Base-by-base conservation (phyloP, 169 alveolate species). In the Eimeria falciformis region DNA sequence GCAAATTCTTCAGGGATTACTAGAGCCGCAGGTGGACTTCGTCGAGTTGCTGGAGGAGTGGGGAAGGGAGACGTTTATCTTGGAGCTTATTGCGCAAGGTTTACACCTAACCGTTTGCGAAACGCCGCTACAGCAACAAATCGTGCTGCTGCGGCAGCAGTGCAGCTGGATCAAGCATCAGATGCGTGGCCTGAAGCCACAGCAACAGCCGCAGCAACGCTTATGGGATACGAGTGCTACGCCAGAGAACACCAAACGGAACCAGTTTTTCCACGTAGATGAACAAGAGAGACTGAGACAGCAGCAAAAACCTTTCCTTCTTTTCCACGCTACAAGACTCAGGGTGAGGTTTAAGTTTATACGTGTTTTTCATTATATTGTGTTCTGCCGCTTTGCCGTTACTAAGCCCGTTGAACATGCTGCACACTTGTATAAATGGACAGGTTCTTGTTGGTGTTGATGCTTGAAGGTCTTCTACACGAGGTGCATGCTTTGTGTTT, bases 11-110 rank as follows among this genome's bases (percentile, higher is more conserved):
- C 89, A 81, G 43, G 89, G 89, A 45, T 75, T 81, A 14, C 33
- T 81, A 14, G 89, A 81, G 43, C 89, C 89, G 21, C 89, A 81
- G 77, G 77, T 81, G 43, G 89, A 81, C 56, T 81, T 81, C 27
- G 43, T 81, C 75, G 89, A 81, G 89, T 75, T 81, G 18, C 40
- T 81, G 56, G 89, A 81, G 14, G 89, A 81, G 14, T 81, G 89
- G 89, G 89, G 89, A 33, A 71, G 29, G 2, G 89, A 53, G 43
- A 81, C 89, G 25, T 9, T 53, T 53, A 71, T 81, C 45, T 27
- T 81, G 56, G 89, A 81, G 40, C 89, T 81, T 18, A 43, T 53
- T 21, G 45, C 47, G n/a, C 75, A 81, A 27, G 89, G 89, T 5
- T 4, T 81, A 23, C 89, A 81, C 11, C 89, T 81, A 2, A 53